Percentiles rank a stretch among this genome's conserved stretches.
phyloP scores from a whole-genome alignment of 1,284 basidiomycete species.

The Ceratobasidium sp. region DNA sequence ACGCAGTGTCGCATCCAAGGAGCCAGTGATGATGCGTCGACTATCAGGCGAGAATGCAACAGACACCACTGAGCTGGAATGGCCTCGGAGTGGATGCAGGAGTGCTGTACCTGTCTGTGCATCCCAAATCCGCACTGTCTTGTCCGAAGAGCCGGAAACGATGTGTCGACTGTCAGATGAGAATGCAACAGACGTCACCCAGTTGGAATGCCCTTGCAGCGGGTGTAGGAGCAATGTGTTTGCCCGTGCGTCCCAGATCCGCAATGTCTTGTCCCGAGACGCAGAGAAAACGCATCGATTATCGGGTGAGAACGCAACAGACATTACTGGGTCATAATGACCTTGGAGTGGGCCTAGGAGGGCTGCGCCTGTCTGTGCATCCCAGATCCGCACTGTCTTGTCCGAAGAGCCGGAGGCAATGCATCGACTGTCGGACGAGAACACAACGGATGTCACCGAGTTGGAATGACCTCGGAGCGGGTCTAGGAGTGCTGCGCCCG shows the following conservation, averaged over 20 bases:
- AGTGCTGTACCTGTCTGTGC: background rate
- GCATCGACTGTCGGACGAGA: constrained; percentile 17
- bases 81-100: constrained; percentile 16
- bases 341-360: background rate
- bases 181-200: constrained; percentile 16
- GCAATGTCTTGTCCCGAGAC: background rate
- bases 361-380: background rate
- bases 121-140: constrained; percentile 39
- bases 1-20: background rate
- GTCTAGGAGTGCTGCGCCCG: background rate
- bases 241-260: background rate
- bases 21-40: constrained; percentile 4
- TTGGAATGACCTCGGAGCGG: constrained; percentile 27
- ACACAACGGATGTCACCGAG: constrained; percentile 17
- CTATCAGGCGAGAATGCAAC: constrained; percentile 38
- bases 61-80: constrained; percentile 1
- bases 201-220: background rate
- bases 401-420: constrained; percentile 16
- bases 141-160: constrained; percentile 40
- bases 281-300: background rate
- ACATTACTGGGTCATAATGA: background rate
- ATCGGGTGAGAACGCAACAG: too few species aligned
- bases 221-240: background rate
- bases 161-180: constrained; percentile 7
- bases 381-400: constrained; percentile 6